Percentiles rank a stretch among this genome's conserved stretches.
Evolutionary conservation across 129 eudicot genomes (phyloP).

Genomic region (Silybum marianum): DNA sequence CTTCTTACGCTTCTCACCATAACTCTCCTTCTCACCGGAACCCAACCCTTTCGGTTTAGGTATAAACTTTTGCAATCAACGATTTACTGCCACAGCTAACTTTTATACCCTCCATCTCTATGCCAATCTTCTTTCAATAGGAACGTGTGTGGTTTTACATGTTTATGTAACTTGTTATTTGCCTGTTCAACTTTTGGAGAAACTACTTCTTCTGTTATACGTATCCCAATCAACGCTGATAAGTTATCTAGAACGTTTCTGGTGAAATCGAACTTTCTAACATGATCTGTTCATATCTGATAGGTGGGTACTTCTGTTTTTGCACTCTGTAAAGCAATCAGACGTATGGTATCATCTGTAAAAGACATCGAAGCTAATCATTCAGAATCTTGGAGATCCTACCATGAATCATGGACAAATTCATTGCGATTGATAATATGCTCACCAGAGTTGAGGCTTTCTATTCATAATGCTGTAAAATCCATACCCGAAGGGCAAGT

Average conservation of each 20-base stretch:
- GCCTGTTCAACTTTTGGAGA: not conserved
- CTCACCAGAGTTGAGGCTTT: conserved; percentile 68
- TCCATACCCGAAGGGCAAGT: conserved; percentile 93
- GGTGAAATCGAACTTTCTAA: conserved; percentile 21
- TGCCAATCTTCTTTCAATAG: not conserved
- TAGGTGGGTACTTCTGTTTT: conserved; percentile 70
- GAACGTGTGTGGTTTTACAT: not conserved
- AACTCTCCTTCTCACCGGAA: too few species aligned
- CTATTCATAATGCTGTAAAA: conserved; percentile 67
- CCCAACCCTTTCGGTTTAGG: not conserved
- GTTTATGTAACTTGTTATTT: not conserved
- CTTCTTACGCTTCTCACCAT: too few species aligned
- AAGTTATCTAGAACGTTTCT: not conserved
- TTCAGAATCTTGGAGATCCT: conserved; percentile 26
- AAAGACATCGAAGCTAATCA: conserved; percentile 34
- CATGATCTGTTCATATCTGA: conserved; percentile 21
- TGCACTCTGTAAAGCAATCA: conserved; percentile 75
- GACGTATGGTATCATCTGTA: conserved; percentile 44
- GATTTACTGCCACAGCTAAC: not conserved
- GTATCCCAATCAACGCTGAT: not conserved
- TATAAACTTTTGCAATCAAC: not conserved
- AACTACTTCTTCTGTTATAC: not conserved
- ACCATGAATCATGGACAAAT: conserved; percentile 51
- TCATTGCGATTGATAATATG: conserved; percentile 56
- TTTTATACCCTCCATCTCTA: not conserved